These are phyloP conservation scores for Voacanga thouarsii DNA, from an alignment of 257 asterid species.

Conservation along the genomic window DNA sequence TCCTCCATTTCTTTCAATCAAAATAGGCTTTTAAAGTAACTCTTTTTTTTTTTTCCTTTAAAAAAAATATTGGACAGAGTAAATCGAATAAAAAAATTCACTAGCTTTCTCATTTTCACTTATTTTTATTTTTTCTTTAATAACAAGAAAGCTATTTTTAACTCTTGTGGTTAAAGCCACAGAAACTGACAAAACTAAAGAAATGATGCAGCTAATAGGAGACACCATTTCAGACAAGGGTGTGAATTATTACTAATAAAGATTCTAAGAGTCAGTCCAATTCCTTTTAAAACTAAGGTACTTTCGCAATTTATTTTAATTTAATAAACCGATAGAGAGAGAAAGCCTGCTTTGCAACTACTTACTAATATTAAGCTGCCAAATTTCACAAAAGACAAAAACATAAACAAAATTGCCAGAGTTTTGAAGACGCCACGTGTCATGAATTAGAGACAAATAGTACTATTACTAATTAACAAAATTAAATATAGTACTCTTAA, in stretches of 20 bases:
- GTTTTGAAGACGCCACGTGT: neutral
- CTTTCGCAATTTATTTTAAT: no score
- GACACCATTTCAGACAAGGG: neutral
- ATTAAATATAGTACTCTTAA: no score
- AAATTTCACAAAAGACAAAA: no score
- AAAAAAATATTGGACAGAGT: no score
- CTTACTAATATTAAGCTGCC: no score
- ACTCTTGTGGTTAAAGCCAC: neutral
- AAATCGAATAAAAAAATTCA: no score
- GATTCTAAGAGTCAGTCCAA: neutral
- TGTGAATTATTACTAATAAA: neutral
- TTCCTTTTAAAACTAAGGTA: neutral
- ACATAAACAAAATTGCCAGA: no score
- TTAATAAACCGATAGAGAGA: no score
- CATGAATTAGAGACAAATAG: neutral
- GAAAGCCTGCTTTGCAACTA: no score
- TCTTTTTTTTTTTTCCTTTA: no score
- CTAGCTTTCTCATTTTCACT: neutral
- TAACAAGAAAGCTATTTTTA: neutral
- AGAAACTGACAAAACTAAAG: neutral
- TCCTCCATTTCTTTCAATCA: no score
- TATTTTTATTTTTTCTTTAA: neutral
- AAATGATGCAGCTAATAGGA: neutral
- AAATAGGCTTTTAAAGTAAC: no score
- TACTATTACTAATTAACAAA: neutral